Base-by-base conservation (phyloP, 345 rosid genomes). In the Populus deltoides region DNA sequence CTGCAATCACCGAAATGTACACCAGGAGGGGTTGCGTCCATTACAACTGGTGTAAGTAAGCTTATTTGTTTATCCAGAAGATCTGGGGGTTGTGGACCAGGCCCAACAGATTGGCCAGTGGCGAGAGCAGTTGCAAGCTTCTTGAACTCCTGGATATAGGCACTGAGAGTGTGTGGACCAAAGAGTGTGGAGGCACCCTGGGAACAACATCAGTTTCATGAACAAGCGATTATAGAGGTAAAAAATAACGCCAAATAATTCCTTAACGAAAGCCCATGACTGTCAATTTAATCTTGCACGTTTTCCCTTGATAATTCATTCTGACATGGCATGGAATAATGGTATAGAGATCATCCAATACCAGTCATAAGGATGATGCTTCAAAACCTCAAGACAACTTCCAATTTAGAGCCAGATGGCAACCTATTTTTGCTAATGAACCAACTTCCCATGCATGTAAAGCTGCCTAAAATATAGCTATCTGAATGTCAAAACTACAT, bases 181-280 rank as follows among this genome's bases (percentile, higher is more conserved):
- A 66, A 96, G 72, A 96, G 80, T 4, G 99, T 96, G 79, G 98
- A 96, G 11, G 90, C 99, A 65, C 99, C 99, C 99, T 97, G 88
- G 39, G 67, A 36, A 84, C 18, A 62, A 39, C n/a, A 8, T 22
- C 68, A 41, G 7, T 74, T 53, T 62, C 25, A 68, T 25, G 18
- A 80, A 41, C 22, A 57, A n/a, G 33, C 4, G 57, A 55, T 31
- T 69, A n/a, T 24, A 70, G 20, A 38, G 62, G 31, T 31, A 55
- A 71, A 7, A 43, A 38, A 41, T 1, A 8, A 57, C 43, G 22
- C 10, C 25, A 24, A 10, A 29, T 8, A 1, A 20, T 9, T 10
- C 67, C 67, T 59, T 31, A 49, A 39, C 25, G 8, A 65, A 24
- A 49, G 35, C 16, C 24, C 15, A 9, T 47, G 43, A 3, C 59